phyloP scores from a whole-genome alignment of 1,284 basidiomycete species.

The Irpex sp. region DNA sequence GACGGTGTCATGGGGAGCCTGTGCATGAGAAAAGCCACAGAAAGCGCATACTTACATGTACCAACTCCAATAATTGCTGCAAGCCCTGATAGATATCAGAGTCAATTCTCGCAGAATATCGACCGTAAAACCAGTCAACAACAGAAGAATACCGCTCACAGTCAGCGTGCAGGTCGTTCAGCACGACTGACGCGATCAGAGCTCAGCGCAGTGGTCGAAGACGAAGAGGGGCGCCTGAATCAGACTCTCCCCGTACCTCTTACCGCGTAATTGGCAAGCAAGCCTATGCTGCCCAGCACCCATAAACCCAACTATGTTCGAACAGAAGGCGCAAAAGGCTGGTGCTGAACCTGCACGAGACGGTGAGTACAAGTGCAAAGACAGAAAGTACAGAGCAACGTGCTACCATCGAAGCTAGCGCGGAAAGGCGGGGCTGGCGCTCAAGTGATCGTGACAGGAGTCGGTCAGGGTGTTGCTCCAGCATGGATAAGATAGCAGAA shows the following conservation, averaged over 20 bases:
- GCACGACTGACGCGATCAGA: conserved; percentile 12
- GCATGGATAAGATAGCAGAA: not conserved
- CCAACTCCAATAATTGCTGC: not conserved
- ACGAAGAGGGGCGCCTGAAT: conserved; percentile 15
- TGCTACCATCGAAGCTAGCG: not conserved
- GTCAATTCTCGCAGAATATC: not conserved
- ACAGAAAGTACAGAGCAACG: not conserved
- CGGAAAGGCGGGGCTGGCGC: not conserved
- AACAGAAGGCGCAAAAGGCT: conserved; percentile 1
- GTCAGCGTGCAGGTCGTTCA: conserved; percentile 4
- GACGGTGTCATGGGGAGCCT: not conserved
- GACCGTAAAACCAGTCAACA: not conserved
- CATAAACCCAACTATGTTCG: not conserved
- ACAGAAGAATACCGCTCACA: not conserved
- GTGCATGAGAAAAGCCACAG: not conserved
- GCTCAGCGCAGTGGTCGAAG: conserved; percentile 13
- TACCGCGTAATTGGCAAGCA: not conserved
- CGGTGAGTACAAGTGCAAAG: not conserved
- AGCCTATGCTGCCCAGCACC: not conserved
- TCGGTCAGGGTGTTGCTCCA: not conserved
- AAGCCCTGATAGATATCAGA: not conserved
- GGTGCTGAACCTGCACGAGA: not conserved
- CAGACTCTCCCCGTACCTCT: conserved; percentile 4
- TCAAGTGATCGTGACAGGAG: not conserved
- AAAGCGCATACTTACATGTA: conserved; percentile 9